phyloP scores from a whole-genome alignment of 768 basidiomycete genomes.

The Leucogyrophana mollusca region DNA sequence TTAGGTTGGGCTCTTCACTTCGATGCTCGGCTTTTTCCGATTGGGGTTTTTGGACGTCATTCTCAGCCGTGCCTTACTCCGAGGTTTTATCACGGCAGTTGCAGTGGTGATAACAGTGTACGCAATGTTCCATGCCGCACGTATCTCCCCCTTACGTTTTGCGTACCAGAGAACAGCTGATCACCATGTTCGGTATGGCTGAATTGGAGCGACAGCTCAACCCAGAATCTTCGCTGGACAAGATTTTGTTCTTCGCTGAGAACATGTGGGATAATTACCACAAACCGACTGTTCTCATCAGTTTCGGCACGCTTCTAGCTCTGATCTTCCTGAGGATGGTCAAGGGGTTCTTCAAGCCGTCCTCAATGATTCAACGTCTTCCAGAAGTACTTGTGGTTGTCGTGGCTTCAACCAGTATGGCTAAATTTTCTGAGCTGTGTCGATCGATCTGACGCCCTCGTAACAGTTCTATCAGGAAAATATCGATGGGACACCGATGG shows the following conservation, averaged over 20 bases:
- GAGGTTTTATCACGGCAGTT: constrained; percentile 85
- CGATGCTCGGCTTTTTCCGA: constrained; percentile 81
- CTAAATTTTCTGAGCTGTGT: constrained; percentile 9
- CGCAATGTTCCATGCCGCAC: constrained; percentile 20
- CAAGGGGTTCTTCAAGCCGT: constrained; percentile 57
- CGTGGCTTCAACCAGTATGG: constrained; percentile 75
- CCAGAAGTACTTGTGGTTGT: constrained; percentile 93
- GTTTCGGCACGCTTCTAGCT: constrained; percentile 63
- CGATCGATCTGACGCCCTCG: background rate
- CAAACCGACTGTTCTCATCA: constrained; percentile 67
- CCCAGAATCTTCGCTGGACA: constrained; percentile 72
- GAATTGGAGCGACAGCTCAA: constrained; percentile 50
- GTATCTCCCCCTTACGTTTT: constrained; percentile 1
- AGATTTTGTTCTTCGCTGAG: constrained; percentile 71
- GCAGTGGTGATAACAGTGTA: constrained; percentile 85
- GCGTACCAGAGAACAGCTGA: constrained; percentile 66
- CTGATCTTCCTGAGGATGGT: constrained; percentile 62
- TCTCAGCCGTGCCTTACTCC: constrained; percentile 81
- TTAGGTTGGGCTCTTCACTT: constrained; percentile 83
- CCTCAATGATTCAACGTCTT: constrained; percentile 72
- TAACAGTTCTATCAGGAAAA: constrained; percentile 62
- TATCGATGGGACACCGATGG: constrained; percentile 77
- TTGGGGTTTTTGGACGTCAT: constrained; percentile 94
- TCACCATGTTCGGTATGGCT: constrained; percentile 86
- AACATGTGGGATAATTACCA: constrained; percentile 59